These are phyloP conservation scores for Arxiozyma slooffiae DNA, from an alignment of 1,139 yeast species.

Conservation along the genomic window DNA sequence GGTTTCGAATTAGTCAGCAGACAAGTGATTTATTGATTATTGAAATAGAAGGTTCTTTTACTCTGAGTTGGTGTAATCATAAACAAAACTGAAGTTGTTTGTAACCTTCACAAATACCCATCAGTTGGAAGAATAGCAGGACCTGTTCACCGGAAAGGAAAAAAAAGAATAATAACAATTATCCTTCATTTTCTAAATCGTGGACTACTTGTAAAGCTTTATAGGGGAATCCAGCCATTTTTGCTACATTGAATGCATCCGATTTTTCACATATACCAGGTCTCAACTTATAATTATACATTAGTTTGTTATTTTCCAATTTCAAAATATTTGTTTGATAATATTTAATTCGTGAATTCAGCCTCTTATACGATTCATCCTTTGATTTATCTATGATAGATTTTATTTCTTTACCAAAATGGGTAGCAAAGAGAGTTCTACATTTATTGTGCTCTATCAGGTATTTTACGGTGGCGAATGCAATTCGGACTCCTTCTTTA, in stretches of 20 bases:
- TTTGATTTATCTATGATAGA: slow-evolving; percentile 30
- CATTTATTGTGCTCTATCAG: slow-evolving; percentile 51
- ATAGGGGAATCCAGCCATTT: slow-evolving; percentile 71
- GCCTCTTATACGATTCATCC: background rate
- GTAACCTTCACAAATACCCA: too few species aligned
- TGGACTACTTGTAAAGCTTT: slow-evolving; percentile 46
- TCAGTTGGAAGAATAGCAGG: background rate
- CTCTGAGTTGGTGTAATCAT: background rate
- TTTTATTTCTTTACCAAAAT: slow-evolving; percentile 66
- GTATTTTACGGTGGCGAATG: slow-evolving; percentile 66
- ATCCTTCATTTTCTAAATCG: background rate
- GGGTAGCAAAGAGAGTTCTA: slow-evolving; percentile 84
- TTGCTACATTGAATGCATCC: slow-evolving; percentile 79
- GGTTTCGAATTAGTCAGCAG: background rate
- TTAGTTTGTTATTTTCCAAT: slow-evolving; percentile 29
- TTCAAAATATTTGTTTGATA: slow-evolving; percentile 42
- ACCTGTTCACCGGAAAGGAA: background rate
- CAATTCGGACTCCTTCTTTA: slow-evolving; percentile 80
- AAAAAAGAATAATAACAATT: background rate
- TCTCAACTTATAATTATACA: slow-evolving; percentile 54
- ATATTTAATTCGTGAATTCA: slow-evolving; percentile 33
- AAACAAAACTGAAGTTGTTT: background rate
- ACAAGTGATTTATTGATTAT: background rate
- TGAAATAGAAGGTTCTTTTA: too few species aligned
- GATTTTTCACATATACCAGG: slow-evolving; percentile 71